Base-by-base conservation (phyloP, 176 grass and related monocot species). In the Guadua angustifolia region DNA sequence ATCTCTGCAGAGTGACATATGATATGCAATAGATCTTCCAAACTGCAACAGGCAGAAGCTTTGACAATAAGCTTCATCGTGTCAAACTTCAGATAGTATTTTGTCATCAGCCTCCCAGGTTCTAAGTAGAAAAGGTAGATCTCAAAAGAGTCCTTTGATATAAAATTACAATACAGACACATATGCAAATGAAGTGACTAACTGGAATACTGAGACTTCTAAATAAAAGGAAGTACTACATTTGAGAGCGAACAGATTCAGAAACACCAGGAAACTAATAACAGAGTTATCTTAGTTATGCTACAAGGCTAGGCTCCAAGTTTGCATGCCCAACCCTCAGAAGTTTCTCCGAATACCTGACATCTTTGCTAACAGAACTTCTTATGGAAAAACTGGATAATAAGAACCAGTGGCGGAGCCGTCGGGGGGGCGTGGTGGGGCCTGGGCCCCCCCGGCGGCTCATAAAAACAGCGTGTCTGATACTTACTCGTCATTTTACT, bases 31-130 rank as follows among this genome's bases (percentile, higher is more conserved):
- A 95, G 81, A 77, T 98, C 93, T 87, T 93, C 95, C 79, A 93
- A 88, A 86, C 56, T 95, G 95, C 89, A 94, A 79, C 87, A 83
- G 53, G 81, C 79, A 66, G 95, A 92, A 72, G 95, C 84, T 88
- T 95, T 93, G 66, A 95, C 82, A 77, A 98, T 98, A 81, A 95
- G 75, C 85, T 98, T 98, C 95, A 98, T 98, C 9, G 93, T 98
- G 69, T 93, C 93, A 75, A 98, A 92, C 73, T 93, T 95, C 58
- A 98, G 78, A 90, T 98, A 98, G 92, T 88, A 98, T 85, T 95
- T 98, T 88, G 93, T 91, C 92, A 98, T 98, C 85, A 98, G 77
- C 59, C 63, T 95, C 75, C 92, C 95, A 85, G 95, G 95, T 59
- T 98, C 95, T 98, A 91, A 71, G 75, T n/a, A 75, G 52, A 73